Conservation (phyloP, 768 basidiomycete genomes). For the Tephrocybe rancida region DNA sequence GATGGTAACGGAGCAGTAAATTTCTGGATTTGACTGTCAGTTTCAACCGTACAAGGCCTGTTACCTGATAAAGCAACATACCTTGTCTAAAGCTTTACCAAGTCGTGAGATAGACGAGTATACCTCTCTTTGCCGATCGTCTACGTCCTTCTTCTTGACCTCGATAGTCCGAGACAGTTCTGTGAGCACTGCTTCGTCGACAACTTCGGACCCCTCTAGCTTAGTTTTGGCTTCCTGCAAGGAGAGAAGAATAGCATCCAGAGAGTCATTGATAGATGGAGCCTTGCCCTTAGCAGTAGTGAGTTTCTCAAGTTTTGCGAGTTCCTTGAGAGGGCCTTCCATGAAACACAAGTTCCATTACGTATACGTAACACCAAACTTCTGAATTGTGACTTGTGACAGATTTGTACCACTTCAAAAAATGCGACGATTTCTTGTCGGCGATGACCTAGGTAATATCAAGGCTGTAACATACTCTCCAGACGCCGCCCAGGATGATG, state of each 20-base stretch:
- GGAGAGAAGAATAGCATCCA: conserved; percentile 64
- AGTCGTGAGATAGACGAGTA: conserved; percentile 76
- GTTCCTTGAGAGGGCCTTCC: conserved; percentile 79
- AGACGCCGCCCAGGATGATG: conserved; percentile 26
- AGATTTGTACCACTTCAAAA: conserved; percentile 2
- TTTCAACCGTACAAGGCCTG: background rate
- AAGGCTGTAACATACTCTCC: conserved; percentile 56
- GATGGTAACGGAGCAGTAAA: conserved; percentile 62
- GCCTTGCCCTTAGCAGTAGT: conserved; percentile 56
- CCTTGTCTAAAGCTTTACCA: conserved; percentile 93
- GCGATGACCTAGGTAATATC: conserved; percentile 79
- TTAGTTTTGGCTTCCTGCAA: conserved; percentile 58
- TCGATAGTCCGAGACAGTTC: conserved; percentile 63
- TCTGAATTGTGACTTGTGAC: background rate
- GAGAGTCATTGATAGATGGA: conserved; percentile 55
- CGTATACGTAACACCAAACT: conserved; percentile 14
- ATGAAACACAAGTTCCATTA: conserved; percentile 36
- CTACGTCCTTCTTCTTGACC: conserved; percentile 78
- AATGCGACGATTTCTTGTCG: conserved; percentile 73
- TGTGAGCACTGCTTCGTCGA: conserved; percentile 50
- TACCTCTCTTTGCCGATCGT: conserved; percentile 88
- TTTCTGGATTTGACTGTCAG: conserved; percentile 41
- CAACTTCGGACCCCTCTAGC: conserved; percentile 47
- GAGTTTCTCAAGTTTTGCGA: conserved; percentile 73
- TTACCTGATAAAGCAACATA: conserved; percentile 28